Percentiles rank a stretch among this genome's conserved stretches.
Evolutionary conservation across 352 stramenopile genomes (phyloP).

Genomic region (Globisporangium mamillatum): DNA sequence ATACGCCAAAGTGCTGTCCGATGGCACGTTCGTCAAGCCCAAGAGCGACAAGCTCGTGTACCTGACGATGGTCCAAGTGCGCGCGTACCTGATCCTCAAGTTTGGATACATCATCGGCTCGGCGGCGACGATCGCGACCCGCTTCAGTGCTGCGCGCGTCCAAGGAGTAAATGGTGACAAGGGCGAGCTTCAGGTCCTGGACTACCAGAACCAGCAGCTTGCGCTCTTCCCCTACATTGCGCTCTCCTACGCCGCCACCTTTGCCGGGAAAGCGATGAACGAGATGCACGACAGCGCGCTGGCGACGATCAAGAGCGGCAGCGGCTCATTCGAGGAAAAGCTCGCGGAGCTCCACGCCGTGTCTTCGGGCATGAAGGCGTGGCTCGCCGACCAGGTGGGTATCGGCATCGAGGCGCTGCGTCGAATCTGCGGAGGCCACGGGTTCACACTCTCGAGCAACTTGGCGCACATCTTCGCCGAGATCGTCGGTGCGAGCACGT

Average conservation of each 20-base stretch:
- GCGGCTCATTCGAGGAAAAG: neutral
- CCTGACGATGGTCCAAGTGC: conserved; percentile 35
- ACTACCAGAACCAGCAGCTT: conserved; percentile 41
- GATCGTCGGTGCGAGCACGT: conserved; percentile 82
- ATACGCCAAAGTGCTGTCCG: conserved; percentile 55
- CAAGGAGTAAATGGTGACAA: conserved; percentile 18
- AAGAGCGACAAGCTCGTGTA: conserved; percentile 62
- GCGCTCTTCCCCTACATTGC: conserved; percentile 38
- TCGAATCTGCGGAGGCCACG: conserved; percentile 94
- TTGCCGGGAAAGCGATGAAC: conserved; percentile 24
- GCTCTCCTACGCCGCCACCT: conserved; percentile 42
- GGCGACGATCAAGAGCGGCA: conserved; percentile 53
- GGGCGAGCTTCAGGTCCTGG: conserved; percentile 34
- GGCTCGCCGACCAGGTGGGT: neutral
- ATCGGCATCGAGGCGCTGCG: conserved; percentile 92
- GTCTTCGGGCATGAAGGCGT: conserved; percentile 35
- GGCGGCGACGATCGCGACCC: conserved; percentile 27
- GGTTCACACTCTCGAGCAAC: conserved; percentile 92
- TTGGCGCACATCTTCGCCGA: conserved; percentile 91
- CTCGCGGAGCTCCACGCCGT: conserved; percentile 7
- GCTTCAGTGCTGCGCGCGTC: conserved; percentile 30
- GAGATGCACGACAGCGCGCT: conserved; percentile 85
- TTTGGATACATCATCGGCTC: conserved; percentile 13
- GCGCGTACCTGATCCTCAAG: conserved; percentile 12
- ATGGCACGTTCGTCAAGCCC: conserved; percentile 60